Evolutionary conservation across 805 yeast species (phyloP), one percentile per base, ranked within the genome.

Genomic region (Yarrowia hollandica): DNA sequence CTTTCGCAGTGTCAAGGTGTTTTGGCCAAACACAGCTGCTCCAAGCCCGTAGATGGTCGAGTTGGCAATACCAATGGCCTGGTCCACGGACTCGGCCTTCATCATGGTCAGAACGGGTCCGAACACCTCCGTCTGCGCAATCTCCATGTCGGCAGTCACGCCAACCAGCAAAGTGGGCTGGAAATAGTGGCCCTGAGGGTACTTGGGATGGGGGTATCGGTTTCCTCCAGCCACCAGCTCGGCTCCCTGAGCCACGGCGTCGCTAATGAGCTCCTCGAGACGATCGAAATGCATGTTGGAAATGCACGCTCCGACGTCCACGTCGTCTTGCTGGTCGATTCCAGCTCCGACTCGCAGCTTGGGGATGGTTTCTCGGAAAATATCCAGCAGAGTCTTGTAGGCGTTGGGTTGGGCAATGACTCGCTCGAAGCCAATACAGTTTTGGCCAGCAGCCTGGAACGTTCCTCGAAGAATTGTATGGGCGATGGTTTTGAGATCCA

Each of bases 241-340:
- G 2, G 98, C 99, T n/a, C 97, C 97, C 60, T 82, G 78, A 1
- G 71, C 64, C 0, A 89, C 90, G 0, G 97, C 96, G 63, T 85
- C 88, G 10, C 79, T 68, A 18, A 94, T 80, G 64, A 90, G 78
- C 7, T 68, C 71, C 68, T 89, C 94, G 37, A 94, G 73, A 41
- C 77, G 75, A 12, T 75, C 82, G 67, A 92, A 89, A 64, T 96
- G 80, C 33, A 82, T 79, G 66, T 84, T 87, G 37, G 90, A 85
- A 60, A 92, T 88, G 81, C 90, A 86, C 7, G 99, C 97, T 46
- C 99, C 99, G 88, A 94, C 84, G 69, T 94, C 99, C 46, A 94
- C 85, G 64, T 85, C 94, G 65, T 88, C 95, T 54, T 84, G 77
- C 70, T 90, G 96, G 70, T 92, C 98, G 50, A 94, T 87, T 67